phyloP scores from a whole-genome alignment of 495 filamentous ascomycete genomes.

The Aspergillus coremiiformis region DNA sequence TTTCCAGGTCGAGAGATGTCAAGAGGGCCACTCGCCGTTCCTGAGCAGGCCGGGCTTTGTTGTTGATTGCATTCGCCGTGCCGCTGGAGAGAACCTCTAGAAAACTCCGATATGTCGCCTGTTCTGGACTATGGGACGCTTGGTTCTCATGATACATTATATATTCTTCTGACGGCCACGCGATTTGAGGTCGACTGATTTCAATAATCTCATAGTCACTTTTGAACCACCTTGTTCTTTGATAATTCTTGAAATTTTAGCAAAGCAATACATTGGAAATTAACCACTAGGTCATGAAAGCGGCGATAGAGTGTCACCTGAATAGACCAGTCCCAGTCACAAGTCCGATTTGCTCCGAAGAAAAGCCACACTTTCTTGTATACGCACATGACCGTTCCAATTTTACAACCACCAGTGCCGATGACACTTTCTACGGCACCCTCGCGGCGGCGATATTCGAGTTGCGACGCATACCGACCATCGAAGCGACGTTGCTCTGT shows the following conservation, averaged over 20 bases:
- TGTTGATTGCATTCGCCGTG: constrained; percentile 20
- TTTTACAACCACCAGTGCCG: neutral
- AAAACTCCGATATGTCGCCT: neutral
- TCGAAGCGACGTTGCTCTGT: constrained; percentile 23
- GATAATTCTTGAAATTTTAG: no score
- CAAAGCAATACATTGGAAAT: no score
- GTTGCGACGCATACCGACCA: constrained; percentile 23
- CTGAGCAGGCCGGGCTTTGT: constrained; percentile 23
- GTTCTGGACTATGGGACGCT: neutral
- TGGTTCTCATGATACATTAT: no score
- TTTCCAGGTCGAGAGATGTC: constrained; percentile 21
- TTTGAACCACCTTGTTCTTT: no score
- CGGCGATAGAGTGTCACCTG: neutral
- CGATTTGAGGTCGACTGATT: no score
- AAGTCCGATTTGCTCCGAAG: neutral
- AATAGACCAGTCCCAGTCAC: neutral
- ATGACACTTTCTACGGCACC: neutral
- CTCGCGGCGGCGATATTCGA: constrained; percentile 21
- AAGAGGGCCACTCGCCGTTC: constrained; percentile 27
- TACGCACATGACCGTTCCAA: neutral
- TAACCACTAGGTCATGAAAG: no score
- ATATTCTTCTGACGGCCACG: no score
- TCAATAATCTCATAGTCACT: no score
- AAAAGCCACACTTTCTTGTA: neutral
- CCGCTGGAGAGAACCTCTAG: constrained; percentile 15